Conservation (phyloP, 2,329 filamentous ascomycete species). For the Phaeosphaeria sp. region DNA sequence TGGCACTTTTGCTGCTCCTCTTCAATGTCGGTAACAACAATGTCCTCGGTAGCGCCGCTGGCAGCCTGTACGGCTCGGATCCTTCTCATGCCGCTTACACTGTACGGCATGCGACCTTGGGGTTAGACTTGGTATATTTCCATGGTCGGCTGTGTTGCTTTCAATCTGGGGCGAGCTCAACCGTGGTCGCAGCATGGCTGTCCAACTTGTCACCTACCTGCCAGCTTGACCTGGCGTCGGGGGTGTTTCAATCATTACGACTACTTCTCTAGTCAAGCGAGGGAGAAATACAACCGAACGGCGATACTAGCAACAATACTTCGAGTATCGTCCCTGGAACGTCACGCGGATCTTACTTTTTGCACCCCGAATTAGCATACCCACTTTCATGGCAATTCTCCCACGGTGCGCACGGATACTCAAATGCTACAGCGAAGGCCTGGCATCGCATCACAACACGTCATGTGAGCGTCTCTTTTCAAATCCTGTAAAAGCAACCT, state of each 20-base stretch:
- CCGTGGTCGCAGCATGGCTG: neutral
- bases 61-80: neutral
- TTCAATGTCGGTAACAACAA: neutral
- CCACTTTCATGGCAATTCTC: slow-evolving; percentile 26
- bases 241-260: neutral
- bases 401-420: slow-evolving; percentile 5
- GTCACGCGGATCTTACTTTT: neutral
- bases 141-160: no score
- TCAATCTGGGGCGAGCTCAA: neutral
- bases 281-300: neutral
- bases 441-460: slow-evolving; percentile 21
- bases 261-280: neutral
- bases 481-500: slow-evolving; percentile 7
- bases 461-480: slow-evolving; percentile 27
- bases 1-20: neutral
- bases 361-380: slow-evolving; percentile 21
- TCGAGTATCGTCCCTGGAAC: no score
- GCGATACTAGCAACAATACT: no score
- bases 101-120: no score
- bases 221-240: neutral
- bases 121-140: no score
- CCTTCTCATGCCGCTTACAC: neutral
- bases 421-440: neutral
- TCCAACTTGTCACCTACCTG: neutral
- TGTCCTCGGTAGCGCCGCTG: neutral